phyloP scores from a whole-genome alignment of 2,329 filamentous ascomycete genomes.

The Exophiala calicioides region DNA sequence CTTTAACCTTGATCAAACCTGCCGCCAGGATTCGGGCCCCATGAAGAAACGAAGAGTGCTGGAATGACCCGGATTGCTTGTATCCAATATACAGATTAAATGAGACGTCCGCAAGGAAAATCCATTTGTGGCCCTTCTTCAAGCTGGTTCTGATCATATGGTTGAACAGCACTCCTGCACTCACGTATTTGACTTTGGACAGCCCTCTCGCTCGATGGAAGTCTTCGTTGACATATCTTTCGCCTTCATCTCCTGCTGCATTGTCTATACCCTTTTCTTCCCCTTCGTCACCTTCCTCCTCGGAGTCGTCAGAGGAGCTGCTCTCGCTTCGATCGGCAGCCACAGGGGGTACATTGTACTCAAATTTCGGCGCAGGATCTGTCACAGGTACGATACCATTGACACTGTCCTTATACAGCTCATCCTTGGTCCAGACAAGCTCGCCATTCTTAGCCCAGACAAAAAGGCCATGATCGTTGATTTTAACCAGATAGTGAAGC shows the following conservation, averaged over 20 bases:
- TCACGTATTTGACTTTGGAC: slow-evolving; percentile 66
- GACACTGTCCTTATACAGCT: slow-evolving; percentile 58
- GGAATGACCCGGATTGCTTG: slow-evolving; percentile 84
- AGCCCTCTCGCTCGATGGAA: slow-evolving; percentile 62
- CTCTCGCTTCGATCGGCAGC: slow-evolving; percentile 15
- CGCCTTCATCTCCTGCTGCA: slow-evolving; percentile 49
- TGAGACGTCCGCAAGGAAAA: slow-evolving; percentile 74
- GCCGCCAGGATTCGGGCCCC: slow-evolving; percentile 79
- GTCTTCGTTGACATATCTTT: slow-evolving; percentile 66
- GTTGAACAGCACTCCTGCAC: slow-evolving; percentile 72
- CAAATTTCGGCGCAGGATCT: slow-evolving; percentile 60
- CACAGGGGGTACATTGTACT: slow-evolving; percentile 36
- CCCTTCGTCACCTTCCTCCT: slow-evolving; percentile 21
- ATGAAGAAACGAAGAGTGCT: slow-evolving; percentile 86
- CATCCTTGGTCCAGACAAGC: slow-evolving; percentile 72
- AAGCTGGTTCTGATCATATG: slow-evolving; percentile 71
- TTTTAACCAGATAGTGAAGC: slow-evolving; percentile 73
- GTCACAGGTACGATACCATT: slow-evolving; percentile 68
- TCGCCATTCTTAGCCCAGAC: slow-evolving; percentile 83
- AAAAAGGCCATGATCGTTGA: slow-evolving; percentile 73
- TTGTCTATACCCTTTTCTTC: slow-evolving; percentile 21
- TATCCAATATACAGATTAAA: slow-evolving; percentile 83
- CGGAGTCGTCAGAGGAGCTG: slow-evolving; percentile 32
- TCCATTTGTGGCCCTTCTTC: slow-evolving; percentile 87
- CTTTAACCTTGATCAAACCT: slow-evolving; percentile 80